A percentile compares a stretch with the other conserved stretches of the same genome.
These are phyloP conservation scores for Arthrobotrys pseudoclavata DNA, from an alignment of 2,329 filamentous ascomycete genomes.

Conservation along the genomic window DNA sequence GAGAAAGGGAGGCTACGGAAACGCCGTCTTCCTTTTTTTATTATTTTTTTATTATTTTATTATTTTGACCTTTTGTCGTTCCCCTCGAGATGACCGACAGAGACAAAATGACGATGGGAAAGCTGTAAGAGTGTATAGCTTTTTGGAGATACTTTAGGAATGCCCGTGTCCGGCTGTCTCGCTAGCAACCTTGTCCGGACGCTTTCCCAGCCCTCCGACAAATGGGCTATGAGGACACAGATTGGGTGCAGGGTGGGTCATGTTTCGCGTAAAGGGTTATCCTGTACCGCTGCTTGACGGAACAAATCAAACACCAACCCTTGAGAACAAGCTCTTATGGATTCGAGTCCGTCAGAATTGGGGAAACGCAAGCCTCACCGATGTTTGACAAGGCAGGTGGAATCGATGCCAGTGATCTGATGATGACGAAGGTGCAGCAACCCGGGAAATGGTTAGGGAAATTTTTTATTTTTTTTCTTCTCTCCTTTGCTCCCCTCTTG, in stretches of 20 bases:
- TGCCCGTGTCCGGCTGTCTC: constrained; percentile 39
- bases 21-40: background rate
- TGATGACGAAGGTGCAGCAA: constrained; percentile 26
- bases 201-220: constrained; percentile 45
- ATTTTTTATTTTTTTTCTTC: background rate
- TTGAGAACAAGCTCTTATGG: constrained; percentile 39
- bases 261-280: constrained; percentile 46
- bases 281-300: constrained; percentile 46
- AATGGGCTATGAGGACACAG: constrained; percentile 39
- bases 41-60: background rate
- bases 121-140: constrained; percentile 11
- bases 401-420: constrained; percentile 30
- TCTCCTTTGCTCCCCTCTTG: background rate
- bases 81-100: background rate
- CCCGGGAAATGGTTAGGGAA: constrained; percentile 5
- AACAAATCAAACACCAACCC: constrained; percentile 52
- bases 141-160: constrained; percentile 25
- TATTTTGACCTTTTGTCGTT: background rate
- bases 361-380: constrained; percentile 42
- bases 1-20: background rate
- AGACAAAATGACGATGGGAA: constrained; percentile 26
- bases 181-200: constrained; percentile 37
- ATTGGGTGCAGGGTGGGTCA: constrained; percentile 32
- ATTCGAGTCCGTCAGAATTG: constrained; percentile 37
- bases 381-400: constrained; percentile 42